phyloP scores from a whole-genome alignment of 441 rosid genomes.

The Eutrema salsugineum region DNA sequence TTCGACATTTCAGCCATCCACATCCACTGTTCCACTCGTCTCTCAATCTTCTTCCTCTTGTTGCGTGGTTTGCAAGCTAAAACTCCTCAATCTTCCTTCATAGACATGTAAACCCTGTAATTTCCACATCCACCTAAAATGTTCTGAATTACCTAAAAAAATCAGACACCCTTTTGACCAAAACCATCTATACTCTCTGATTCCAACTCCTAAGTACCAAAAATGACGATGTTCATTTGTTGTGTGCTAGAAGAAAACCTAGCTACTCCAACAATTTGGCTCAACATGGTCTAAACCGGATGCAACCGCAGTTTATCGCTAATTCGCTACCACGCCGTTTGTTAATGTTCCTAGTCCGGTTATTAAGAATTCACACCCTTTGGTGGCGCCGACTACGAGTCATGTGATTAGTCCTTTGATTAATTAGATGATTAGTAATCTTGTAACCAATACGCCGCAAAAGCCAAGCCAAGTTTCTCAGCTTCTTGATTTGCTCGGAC shows the following conservation, averaged over 20 bases:
- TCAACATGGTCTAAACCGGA: neutral
- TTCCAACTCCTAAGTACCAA: slow-evolving; percentile 28
- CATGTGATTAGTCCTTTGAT: neutral
- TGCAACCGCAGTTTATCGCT: neutral
- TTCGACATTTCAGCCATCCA: slow-evolving; percentile 44
- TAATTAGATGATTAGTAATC: slow-evolving; percentile 10
- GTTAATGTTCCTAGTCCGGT: neutral
- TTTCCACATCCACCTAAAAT: slow-evolving; percentile 35
- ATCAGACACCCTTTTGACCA: slow-evolving; percentile 42
- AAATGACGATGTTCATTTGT: slow-evolving; percentile 38
- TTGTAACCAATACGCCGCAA: slow-evolving; percentile 13
- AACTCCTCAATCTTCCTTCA: slow-evolving; percentile 24
- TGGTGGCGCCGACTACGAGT: neutral
- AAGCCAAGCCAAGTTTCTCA: slow-evolving; percentile 18
- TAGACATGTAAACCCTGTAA: slow-evolving; percentile 31
- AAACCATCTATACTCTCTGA: slow-evolving; percentile 34
- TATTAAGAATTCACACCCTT: neutral
- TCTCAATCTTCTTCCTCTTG: neutral
- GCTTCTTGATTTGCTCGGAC: slow-evolving; percentile 11
- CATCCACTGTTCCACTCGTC: slow-evolving; percentile 30
- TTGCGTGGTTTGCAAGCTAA: slow-evolving; percentile 37
- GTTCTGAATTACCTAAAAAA: slow-evolving; percentile 37
- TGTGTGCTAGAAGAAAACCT: slow-evolving; percentile 31
- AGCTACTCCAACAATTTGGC: slow-evolving; percentile 1
- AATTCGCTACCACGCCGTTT: neutral